phyloP scores from a whole-genome alignment of 805 yeast genomes.

The Candida glaebosa region DNA sequence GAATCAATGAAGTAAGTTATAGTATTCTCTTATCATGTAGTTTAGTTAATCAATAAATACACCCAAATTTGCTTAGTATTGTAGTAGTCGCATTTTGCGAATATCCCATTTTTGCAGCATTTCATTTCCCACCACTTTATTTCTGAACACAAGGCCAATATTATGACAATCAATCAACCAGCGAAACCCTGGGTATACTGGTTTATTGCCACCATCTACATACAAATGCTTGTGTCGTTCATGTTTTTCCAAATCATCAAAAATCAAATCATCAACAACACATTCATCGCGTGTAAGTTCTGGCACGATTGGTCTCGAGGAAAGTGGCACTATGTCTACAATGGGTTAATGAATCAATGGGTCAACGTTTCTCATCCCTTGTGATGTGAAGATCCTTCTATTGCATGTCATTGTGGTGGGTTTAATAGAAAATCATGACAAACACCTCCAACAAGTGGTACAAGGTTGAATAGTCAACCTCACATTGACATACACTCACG shows the following conservation, averaged over 20 bases:
- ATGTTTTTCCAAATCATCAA: constrained; percentile 1
- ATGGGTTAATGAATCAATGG: background rate
- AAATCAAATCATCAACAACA: background rate
- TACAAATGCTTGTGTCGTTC: background rate
- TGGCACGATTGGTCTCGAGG: background rate
- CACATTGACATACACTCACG: too few species aligned
- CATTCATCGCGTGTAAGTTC: background rate
- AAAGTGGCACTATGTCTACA: background rate
- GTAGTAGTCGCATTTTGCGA: background rate
- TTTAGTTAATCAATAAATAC: background rate
- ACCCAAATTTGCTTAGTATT: background rate
- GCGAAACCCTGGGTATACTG: background rate
- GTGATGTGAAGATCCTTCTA: too few species aligned
- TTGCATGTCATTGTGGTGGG: too few species aligned
- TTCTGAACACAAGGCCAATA: background rate
- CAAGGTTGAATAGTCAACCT: too few species aligned
- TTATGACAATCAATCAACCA: background rate
- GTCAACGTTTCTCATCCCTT: background rate
- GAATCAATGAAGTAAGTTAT: constrained; percentile 1
- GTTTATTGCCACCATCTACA: background rate
- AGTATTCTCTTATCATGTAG: constrained; percentile 2
- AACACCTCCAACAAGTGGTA: too few species aligned
- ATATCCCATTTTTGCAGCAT: background rate
- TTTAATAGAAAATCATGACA: too few species aligned
- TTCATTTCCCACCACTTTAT: too few species aligned